These are phyloP conservation scores for Lasiodiplodia theobromae DNA, from an alignment of 2,329 filamentous ascomycete species.

Conservation along the genomic window DNA sequence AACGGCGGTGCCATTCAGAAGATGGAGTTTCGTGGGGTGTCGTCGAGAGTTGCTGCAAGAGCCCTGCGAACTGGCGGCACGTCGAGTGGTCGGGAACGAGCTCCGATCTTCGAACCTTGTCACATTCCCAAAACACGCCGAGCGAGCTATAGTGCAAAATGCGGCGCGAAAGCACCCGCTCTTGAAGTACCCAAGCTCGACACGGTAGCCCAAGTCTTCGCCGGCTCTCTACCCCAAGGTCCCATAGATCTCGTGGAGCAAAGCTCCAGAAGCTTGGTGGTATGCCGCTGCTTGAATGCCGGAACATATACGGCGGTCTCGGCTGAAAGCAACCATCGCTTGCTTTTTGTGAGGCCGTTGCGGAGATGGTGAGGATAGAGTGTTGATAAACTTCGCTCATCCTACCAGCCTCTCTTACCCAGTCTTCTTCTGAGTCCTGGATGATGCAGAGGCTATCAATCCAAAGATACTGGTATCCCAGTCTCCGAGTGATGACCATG, in stretches of 20 bases:
- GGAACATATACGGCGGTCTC: neutral
- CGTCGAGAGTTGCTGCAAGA: slow-evolving; percentile 15
- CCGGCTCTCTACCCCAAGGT: slow-evolving; percentile 10
- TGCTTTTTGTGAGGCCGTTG: neutral
- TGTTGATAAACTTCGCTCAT: slow-evolving; percentile 24
- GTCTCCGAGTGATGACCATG: slow-evolving; percentile 13
- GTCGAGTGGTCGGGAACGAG: slow-evolving; percentile 9
- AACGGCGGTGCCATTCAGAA: neutral
- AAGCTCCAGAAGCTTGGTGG: slow-evolving; percentile 13
- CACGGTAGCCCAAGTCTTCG: slow-evolving; percentile 10
- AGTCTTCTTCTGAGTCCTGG: slow-evolving; percentile 30
- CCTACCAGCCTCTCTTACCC: slow-evolving; percentile 6
- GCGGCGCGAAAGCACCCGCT: slow-evolving; percentile 10
- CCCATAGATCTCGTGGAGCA: slow-evolving; percentile 13
- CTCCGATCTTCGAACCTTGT: slow-evolving; percentile 9
- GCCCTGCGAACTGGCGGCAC: neutral
- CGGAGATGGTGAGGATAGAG: slow-evolving; percentile 2
- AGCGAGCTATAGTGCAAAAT: slow-evolving; percentile 13
- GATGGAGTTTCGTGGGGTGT: slow-evolving; percentile 6
- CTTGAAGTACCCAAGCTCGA: slow-evolving; percentile 5
- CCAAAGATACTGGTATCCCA: slow-evolving; percentile 31
- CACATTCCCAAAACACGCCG: slow-evolving; percentile 10
- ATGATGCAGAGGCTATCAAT: slow-evolving; percentile 33
- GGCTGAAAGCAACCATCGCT: slow-evolving; percentile 3
- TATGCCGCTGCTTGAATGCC: neutral